Base-by-base conservation (phyloP, 2,329 filamentous ascomycete genomes). In the Trichophyton benhamiae region DNA sequence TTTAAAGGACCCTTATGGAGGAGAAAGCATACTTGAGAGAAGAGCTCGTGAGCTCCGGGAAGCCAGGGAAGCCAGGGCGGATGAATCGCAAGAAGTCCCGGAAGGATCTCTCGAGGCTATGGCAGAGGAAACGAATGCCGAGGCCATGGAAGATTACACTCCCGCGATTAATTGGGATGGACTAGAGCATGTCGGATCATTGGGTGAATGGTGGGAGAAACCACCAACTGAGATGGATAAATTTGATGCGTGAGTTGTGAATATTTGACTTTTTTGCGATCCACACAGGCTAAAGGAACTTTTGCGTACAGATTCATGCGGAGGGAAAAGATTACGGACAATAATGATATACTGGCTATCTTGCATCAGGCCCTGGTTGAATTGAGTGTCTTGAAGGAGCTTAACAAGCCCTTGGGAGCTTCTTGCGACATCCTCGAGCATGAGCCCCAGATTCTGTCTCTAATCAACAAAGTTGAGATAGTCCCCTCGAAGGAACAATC, bases 301-400 rank as follows among this genome's bases (percentile, higher is more conserved):
- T 30, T 58, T 58, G 41, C 44, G 30, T 46, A 4, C 57, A 72
- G 71, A 13, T 73, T 80, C 66, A 66, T 76, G 62, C 69, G 73
- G 9, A 64, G 67, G 46, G 69, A 73, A 46, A 74, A 71, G 60
- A 63, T 73, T 46, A 69, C 66, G 4, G 69, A 76, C 60, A 65
- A 66, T 8, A 68, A 72, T 5, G 69, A 75, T 30, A 64, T 78
- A 60, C 67, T 73, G 46, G 71, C 68, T 49, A 75, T 79, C 36
- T 76, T 85, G 46, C 80, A 82, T 64, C 78, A 81, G 63, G 79
- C 83, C 3, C 73, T 82, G 9, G 78, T 85, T 3, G 83, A 87
- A 67, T 71, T 83, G 3, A 78, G 79, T 63, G 71, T 80, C 2
- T 70, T 83, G 69, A 73, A 74, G 63, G 69, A 75, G 65, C 72